A percentile compares a stretch with the other conserved stretches of the same genome.
Conservation (phyloP, 306 rosid genomes). For the Arachis stenosperma region DNA sequence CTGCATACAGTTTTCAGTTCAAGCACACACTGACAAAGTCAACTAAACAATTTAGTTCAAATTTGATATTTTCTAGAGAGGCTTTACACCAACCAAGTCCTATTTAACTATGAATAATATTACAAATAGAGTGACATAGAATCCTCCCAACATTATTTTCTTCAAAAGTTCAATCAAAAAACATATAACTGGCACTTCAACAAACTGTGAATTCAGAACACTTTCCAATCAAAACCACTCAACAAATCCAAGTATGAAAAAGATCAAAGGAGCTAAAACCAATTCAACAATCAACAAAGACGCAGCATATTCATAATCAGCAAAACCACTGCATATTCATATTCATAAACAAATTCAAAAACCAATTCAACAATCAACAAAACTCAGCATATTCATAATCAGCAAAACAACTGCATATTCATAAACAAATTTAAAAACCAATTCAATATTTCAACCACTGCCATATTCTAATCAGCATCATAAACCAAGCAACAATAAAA, state of each 20-base stretch:
- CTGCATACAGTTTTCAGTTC: not conserved
- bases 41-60: slow-evolving; percentile 15
- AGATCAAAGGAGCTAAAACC: not conserved
- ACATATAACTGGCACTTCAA: slow-evolving; percentile 24
- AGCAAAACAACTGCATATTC: no score
- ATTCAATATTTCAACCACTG: no score
- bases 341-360: no score
- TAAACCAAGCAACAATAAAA: no score
- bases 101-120: not conserved
- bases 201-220: slow-evolving; percentile 16
- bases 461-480: no score
- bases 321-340: no score
- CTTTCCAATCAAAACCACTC: slow-evolving; percentile 27
- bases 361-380: no score
- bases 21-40: slow-evolving; percentile 35
- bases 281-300: no score
- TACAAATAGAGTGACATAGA: not conserved
- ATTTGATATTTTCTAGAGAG: not conserved
- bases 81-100: slow-evolving; percentile 16
- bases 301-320: no score
- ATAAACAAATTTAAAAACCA: no score
- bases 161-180: not conserved
- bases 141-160: not conserved
- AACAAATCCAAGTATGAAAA: slow-evolving; percentile 24
- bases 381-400: no score